These are phyloP conservation scores for Phyllosticta capitalensis DNA, from an alignment of 2,329 filamentous ascomycete species.

Conservation along the genomic window DNA sequence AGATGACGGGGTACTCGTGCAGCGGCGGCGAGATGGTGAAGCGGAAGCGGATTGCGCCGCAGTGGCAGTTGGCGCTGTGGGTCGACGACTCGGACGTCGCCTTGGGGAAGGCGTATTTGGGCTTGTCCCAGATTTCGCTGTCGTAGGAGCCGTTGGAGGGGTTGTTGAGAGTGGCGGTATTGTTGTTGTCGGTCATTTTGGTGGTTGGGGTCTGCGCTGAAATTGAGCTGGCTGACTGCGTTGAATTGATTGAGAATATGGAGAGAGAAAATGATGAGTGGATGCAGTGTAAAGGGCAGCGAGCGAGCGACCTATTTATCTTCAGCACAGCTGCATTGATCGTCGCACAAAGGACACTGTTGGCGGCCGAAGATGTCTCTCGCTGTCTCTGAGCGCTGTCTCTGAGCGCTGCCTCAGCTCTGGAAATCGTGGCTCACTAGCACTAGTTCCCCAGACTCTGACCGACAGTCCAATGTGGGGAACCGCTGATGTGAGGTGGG, in stretches of 20 bases:
- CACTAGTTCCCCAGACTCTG: neutral
- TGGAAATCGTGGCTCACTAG: neutral
- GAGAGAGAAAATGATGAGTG: neutral
- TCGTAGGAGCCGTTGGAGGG: neutral
- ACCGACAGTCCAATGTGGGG: neutral
- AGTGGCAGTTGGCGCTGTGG: constrained; percentile 46
- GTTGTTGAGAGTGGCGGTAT: no score
- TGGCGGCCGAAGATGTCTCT: no score
- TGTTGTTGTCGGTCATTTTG: neutral
- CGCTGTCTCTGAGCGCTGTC: neutral
- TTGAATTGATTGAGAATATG: neutral
- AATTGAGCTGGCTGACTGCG: neutral
- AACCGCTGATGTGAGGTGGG: neutral
- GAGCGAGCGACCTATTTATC: neutral
- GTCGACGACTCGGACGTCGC: constrained; percentile 17
- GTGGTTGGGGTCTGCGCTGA: no score
- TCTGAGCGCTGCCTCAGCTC: no score
- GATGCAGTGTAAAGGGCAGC: neutral
- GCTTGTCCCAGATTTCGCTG: neutral
- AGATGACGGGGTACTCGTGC: constrained; percentile 36
- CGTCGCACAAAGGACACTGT: neutral
- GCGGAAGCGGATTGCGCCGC: constrained; percentile 42
- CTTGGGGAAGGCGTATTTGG: neutral
- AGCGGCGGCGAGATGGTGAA: constrained; percentile 40
- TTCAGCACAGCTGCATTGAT: neutral